Percentiles rank a stretch among this genome's conserved stretches.
These are phyloP conservation scores for Globisporangium polare DNA, from an alignment of 352 stramenopile species.

Conservation along the genomic window DNA sequence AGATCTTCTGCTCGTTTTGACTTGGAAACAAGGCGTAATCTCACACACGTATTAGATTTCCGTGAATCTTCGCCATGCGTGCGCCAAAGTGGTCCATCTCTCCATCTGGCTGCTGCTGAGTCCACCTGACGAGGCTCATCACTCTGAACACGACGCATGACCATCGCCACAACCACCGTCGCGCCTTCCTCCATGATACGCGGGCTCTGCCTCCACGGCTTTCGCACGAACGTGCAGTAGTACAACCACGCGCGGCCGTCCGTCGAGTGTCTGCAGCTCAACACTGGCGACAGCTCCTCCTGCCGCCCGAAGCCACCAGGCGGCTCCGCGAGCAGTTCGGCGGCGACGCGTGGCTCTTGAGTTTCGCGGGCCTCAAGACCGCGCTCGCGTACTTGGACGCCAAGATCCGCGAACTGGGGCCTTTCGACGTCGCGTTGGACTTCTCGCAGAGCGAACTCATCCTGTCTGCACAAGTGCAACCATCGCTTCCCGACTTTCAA, in stretches of 20 bases:
- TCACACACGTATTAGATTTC: not conserved
- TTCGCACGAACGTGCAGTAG: conserved; percentile 38
- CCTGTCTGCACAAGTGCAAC: conserved; percentile 27
- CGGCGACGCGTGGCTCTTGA: conserved; percentile 35
- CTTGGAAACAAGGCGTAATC: too few relatives aligned
- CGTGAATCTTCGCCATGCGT: too few relatives aligned
- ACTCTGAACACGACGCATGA: too few relatives aligned
- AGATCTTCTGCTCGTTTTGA: too few relatives aligned
- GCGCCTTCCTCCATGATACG: conserved; percentile 7
- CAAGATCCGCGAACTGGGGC: conserved; percentile 35
- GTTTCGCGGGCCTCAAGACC: conserved; percentile 36
- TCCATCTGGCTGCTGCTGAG: too few relatives aligned
- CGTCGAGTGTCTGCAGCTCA: conserved; percentile 42
- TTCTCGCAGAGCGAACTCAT: conserved; percentile 69
- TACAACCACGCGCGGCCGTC: conserved; percentile 44
- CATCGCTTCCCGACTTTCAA: too few relatives aligned
- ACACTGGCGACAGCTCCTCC: conserved; percentile 24
- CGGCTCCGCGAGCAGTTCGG: not conserved
- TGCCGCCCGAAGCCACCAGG: conserved; percentile 15
- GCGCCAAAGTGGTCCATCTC: too few relatives aligned
- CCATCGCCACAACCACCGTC: not conserved
- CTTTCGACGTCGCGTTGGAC: conserved; percentile 56
- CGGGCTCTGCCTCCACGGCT: conserved; percentile 49
- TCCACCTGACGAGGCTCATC: too few relatives aligned
- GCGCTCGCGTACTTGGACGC: conserved; percentile 43